These are phyloP conservation scores for Beta macrorhiza DNA, from an alignment of 179 eudicot species.

Conservation along the genomic window DNA sequence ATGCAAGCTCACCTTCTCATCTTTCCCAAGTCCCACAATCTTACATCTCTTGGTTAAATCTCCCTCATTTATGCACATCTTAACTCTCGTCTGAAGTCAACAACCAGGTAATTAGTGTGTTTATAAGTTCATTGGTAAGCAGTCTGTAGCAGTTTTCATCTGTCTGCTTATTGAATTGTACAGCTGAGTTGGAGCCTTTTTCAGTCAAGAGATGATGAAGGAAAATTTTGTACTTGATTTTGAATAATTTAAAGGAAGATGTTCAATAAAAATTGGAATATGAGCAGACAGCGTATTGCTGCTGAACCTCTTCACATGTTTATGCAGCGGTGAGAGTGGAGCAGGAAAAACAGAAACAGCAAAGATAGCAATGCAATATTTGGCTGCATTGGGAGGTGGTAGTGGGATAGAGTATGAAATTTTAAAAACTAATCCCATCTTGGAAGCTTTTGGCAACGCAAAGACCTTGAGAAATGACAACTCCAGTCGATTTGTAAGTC, in stretches of 20 bases:
- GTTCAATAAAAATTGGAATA: not conserved
- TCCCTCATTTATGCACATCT: not conserved
- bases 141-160: not conserved
- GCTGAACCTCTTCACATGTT: conserved; percentile 23
- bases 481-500: conserved; percentile 97
- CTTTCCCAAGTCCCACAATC: not conserved
- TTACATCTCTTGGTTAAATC: not conserved
- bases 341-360: conserved; percentile 99
- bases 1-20: not conserved
- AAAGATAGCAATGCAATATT: conserved; percentile 98
- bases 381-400: conserved; percentile 99
- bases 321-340: conserved; percentile 94
- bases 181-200: not conserved
- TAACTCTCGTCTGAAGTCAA: not conserved
- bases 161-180: not conserved
- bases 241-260: not conserved
- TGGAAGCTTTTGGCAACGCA: conserved; percentile 99
- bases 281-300: not conserved
- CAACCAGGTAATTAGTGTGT: not conserved
- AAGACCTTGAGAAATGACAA: conserved; percentile 92
- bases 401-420: conserved; percentile 95
- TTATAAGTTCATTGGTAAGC: not conserved
- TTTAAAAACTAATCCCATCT: conserved; percentile 85
- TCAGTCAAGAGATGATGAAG: not conserved
- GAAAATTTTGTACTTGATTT: too few relatives aligned